Evolutionary conservation across 2,329 filamentous ascomycete species (phyloP).

Genomic region (Cladophialophora exuberans): DNA sequence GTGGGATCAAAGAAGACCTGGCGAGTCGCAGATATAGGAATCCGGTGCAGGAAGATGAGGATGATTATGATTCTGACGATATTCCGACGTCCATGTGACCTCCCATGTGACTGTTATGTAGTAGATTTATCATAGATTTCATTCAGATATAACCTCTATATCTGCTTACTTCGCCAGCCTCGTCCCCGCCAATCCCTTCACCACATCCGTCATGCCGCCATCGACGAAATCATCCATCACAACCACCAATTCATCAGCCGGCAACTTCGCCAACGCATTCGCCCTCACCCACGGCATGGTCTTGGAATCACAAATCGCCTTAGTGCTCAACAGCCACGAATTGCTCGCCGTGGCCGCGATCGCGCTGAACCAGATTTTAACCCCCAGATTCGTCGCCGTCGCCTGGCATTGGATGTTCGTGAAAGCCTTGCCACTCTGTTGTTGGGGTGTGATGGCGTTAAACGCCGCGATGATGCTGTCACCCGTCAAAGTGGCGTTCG

Average conservation of each 20-base stretch:
- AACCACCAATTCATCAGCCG: conserved; percentile 33
- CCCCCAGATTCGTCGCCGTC: neutral
- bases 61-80: too few relatives aligned
- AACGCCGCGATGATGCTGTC: neutral
- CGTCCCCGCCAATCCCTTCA: neutral
- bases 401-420: neutral
- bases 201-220: neutral
- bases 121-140: too few relatives aligned
- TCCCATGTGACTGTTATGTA: too few relatives aligned
- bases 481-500: neutral
- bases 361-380: conserved; percentile 45
- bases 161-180: neutral
- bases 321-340: conserved; percentile 58
- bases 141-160: neutral
- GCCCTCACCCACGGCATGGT: conserved; percentile 46
- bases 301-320: conserved; percentile 51
- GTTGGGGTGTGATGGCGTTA: neutral
- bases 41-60: too few relatives aligned
- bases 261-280: neutral
- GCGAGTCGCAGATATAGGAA: too few relatives aligned
- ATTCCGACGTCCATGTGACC: too few relatives aligned
- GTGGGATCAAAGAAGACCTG: too few relatives aligned
- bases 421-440: neutral
- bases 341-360: conserved; percentile 49
- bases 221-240: conserved; percentile 1